Evolutionary conservation across 441 rosid species (phyloP).

Genomic region (Bocquillonia castaneifolia): DNA sequence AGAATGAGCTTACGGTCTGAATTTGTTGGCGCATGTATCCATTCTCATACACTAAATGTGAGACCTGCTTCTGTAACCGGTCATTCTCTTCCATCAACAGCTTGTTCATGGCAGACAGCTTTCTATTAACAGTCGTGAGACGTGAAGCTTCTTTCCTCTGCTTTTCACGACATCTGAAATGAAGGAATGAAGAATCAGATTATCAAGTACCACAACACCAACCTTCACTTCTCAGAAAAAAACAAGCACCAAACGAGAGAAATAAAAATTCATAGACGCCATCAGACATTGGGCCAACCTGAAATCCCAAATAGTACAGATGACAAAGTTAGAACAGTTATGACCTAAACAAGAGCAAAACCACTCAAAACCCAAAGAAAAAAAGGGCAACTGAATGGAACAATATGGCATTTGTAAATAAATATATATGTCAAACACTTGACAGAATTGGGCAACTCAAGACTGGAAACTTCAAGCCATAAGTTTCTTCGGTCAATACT

Average conservation of each 20-base stretch:
- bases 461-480: not conserved
- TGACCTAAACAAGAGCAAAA: not conserved
- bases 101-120: constrained; percentile 85
- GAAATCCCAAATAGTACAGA: not conserved
- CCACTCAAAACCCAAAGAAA: not conserved
- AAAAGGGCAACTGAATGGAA: no score
- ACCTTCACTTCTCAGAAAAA: not conserved
- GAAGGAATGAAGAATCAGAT: not conserved
- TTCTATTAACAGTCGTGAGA: constrained; percentile 79
- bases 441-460: not conserved
- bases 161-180: constrained; percentile 76
- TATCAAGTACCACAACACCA: not conserved
- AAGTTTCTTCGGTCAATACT: not conserved
- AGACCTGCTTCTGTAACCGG: constrained; percentile 92
- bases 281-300: not conserved
- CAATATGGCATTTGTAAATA: not conserved
- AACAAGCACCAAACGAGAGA: not conserved
- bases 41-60: constrained; percentile 85
- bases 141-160: constrained; percentile 92
- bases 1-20: constrained; percentile 49
- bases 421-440: not conserved
- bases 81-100: constrained; percentile 97
- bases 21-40: constrained; percentile 74
- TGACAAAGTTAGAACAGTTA: not conserved
- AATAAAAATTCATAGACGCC: not conserved